phyloP scores from a whole-genome alignment of 176 grass and related monocot genomes.

The Ananas comosus region DNA sequence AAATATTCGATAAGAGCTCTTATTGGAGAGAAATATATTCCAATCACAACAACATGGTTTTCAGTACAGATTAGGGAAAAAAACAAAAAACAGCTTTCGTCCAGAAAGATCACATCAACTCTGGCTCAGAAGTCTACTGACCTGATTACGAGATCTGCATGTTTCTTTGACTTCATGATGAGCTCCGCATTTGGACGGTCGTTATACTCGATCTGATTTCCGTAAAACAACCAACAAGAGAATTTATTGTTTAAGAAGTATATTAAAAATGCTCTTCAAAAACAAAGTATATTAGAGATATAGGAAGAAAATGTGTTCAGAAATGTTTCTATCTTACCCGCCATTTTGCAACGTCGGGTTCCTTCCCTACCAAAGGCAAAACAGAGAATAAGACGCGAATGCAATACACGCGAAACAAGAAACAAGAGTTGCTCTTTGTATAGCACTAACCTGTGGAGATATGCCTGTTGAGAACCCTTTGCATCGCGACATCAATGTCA shows the following conservation, averaged over 20 bases:
- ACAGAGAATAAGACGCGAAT: conserved; percentile 10
- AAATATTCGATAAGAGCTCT: too few relatives aligned
- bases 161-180: conserved; percentile 54
- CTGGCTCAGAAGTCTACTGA: conserved; percentile 45
- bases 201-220: conserved; percentile 74
- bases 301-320: not conserved
- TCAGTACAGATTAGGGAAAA: too few relatives aligned
- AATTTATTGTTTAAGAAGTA: not conserved
- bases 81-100: not conserved
- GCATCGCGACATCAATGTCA: conserved; percentile 72
- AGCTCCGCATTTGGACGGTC: conserved; percentile 80
- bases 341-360: conserved; percentile 75
- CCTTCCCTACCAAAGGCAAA: conserved; percentile 52
- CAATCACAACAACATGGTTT: too few relatives aligned
- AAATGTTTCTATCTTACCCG: conserved; percentile 42
- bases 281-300: not conserved
- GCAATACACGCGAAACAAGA: conserved; percentile 3
- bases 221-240: conserved; percentile 1
- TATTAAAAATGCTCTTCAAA: conserved; percentile 5
- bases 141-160: conserved; percentile 78
- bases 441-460: conserved; percentile 57
- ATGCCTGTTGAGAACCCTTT: conserved; percentile 78
- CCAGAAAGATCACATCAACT: not conserved
- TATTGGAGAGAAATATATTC: too few relatives aligned
- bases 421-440: not conserved